Evolutionary conservation across 257 asterid genomes (phyloP), one percentile per base, ranked within the genome.

Genomic region (Plantago ovata): DNA sequence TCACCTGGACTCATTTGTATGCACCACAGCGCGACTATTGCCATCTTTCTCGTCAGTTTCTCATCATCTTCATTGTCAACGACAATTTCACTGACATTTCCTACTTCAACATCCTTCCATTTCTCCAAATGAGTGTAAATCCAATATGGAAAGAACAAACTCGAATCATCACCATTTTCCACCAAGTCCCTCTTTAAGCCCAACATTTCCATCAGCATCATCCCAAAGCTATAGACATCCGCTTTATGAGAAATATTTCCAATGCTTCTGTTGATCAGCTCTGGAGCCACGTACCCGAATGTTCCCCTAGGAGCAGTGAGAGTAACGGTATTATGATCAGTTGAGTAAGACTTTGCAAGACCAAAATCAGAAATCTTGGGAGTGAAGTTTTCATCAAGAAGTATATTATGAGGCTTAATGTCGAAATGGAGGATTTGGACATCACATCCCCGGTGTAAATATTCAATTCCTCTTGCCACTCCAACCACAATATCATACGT

Each of bases 211-310:
- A 71, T 36, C 48, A 71, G 13, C 33, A 71, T 22, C 76, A 71
- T 71, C 8, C 68, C 68, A 11, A 70, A 70, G 41, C 76, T 70
- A 38, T 70, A 71, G 0, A 71, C 68, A 11, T 65, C 72, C 1
- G 68, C 76, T 11, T 65, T 71, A 9, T 53, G 46, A 0, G 71
- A 64, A 9, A 70, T 40, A 9, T 13, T 47, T 1, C 76, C 68
- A n/a, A 65, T 60, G 61, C 68, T 54, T 60, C 68, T 46, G 12
- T 60, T 60, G 15, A 71, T 65, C 40, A 71, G 46, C 38, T 71
- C 72, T 3, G 76, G 72, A 28, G 72, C 76, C 28, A 71, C 69
- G 21, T 65, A 71, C 12, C 77, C 77, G 19, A 71, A 61, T 38
- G 75, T 70, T 7, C 75, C 71, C 7, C 75, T 20, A 33, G 71